These are phyloP conservation scores for Ogataea chonburiensis DNA, from an alignment of 805 yeast genomes.

Conservation along the genomic window DNA sequence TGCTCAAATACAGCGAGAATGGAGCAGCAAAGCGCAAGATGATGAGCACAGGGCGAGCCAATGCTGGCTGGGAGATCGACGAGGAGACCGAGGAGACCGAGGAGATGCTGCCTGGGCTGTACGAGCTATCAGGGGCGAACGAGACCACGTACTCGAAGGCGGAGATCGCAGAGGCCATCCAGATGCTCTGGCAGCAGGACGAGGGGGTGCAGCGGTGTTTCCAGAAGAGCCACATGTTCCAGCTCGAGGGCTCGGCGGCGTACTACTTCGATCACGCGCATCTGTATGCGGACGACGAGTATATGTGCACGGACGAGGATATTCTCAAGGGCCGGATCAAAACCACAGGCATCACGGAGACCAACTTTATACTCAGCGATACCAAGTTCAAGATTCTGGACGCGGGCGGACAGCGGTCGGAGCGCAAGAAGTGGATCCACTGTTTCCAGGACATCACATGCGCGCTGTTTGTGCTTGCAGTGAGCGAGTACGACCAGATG, in stretches of 20 bases:
- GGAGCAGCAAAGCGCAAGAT: constrained; percentile 49
- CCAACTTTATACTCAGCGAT: constrained; percentile 65
- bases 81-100: constrained; percentile 18
- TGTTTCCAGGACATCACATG: constrained; percentile 90
- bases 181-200: constrained; percentile 67
- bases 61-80: constrained; percentile 33
- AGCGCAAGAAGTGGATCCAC: constrained; percentile 91
- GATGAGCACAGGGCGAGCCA: constrained; percentile 55
- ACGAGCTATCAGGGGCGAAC: constrained; percentile 14
- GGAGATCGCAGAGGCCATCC: constrained; percentile 72
- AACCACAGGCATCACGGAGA: constrained; percentile 93
- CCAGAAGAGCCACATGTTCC: constrained; percentile 69
- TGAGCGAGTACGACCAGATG: constrained; percentile 89
- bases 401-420: constrained; percentile 96
- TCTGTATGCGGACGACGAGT: constrained; percentile 61
- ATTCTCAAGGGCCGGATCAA: constrained; percentile 88
- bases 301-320: constrained; percentile 76
- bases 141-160: constrained; percentile 31
- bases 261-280: constrained; percentile 77
- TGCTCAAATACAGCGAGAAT: constrained; percentile 56
- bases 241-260: constrained; percentile 77
- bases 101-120: constrained; percentile 16
- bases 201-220: constrained; percentile 61
- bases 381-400: constrained; percentile 76
- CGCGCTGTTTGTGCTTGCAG: constrained; percentile 82